A percentile compares a stretch with the other conserved stretches of the same genome.
Conservation (phyloP, 2,329 filamentous ascomycete species). For the Apiospora sp. region DNA sequence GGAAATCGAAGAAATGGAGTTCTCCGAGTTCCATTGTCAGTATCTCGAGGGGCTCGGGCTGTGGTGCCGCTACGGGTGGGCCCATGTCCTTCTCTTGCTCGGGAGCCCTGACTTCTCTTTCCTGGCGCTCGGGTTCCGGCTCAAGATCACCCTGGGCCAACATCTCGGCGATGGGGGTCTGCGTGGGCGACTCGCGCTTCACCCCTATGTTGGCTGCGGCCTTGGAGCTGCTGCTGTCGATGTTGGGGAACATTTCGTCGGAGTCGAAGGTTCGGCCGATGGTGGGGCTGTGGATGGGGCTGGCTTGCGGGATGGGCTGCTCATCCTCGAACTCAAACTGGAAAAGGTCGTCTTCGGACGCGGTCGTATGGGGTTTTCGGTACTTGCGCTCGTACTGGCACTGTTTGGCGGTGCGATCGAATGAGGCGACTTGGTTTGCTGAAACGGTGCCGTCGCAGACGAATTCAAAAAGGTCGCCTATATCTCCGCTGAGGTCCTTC, state of each 20-base stretch:
- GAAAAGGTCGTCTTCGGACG: conserved; percentile 80
- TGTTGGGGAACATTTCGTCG: conserved; percentile 61
- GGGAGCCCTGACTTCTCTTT: conserved; percentile 41
- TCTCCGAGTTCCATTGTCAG: conserved; percentile 81
- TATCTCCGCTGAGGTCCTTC: conserved; percentile 93
- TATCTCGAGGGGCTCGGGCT: conserved; percentile 75
- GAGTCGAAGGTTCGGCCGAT: conserved; percentile 63
- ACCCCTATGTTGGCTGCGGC: conserved; percentile 53
- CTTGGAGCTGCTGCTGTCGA: conserved; percentile 50
- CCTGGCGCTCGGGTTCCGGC: conserved; percentile 46
- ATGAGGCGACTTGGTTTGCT: conserved; percentile 76
- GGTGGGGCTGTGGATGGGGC: conserved; percentile 66
- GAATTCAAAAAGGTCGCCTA: conserved; percentile 96
- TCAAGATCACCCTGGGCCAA: conserved; percentile 49
- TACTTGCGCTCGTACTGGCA: conserved; percentile 99
- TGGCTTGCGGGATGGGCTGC: conserved; percentile 70
- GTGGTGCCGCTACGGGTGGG: conserved; percentile 65
- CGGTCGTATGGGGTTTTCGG: conserved; percentile 78
- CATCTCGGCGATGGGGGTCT: conserved; percentile 44
- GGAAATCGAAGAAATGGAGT: conserved; percentile 92
- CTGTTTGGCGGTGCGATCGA: conserved; percentile 84
- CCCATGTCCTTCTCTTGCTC: conserved; percentile 30
- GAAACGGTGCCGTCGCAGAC: conserved; percentile 83
- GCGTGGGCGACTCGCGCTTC: conserved; percentile 49
- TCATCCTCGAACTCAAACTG: conserved; percentile 81